Evolutionary conservation across 192 early-diverging fungal genomes (phyloP), one percentile per base, ranked within the genome.

Genomic region (Glomus cerebriforme): DNA sequence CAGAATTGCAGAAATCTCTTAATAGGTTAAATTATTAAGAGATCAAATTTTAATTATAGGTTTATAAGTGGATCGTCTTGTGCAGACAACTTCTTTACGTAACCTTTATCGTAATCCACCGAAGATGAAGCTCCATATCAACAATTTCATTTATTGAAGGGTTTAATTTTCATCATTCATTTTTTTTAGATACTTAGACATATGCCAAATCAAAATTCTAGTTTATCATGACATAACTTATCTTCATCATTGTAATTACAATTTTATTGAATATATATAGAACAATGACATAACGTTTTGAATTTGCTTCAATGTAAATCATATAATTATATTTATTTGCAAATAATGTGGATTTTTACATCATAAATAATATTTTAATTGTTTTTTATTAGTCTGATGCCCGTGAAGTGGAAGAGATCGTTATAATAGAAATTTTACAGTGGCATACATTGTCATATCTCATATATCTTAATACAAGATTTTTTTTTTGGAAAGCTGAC

Each of bases 401-500:
- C 3, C 93, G 94, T 1, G 90, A 91, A 5, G 97, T 98, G 81
- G 70, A 83, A 13, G 49, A 88, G 0, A 85, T 86, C 5, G 84
- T 91, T 12, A 85, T 86, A 13, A 87, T 88, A 22, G 94, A 96
- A 34, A 71, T 97, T 84, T 84, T 88, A 43, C 97, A 98, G 76
- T 81, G n/a, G n/a, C n/a, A n/a, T 99, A 63, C 85, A 87, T 69
- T 93, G 92, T 78, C 86, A 87, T 64, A 95, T 93, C 74, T 87
- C 87, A 31, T 86, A 19, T 99, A 99, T 82, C 81, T 99, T 67
- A 91, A 95, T 0, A 86, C 97, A 26, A 86, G 95, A 75, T 99
- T 97, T 84, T 98, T 99, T 84, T 97, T 94, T 87, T 99, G 97
- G 97, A 97, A 96, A 79, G 82, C 91, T 0, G 82, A 9, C 93